Evolutionary conservation across 306 rosid species (phyloP), one percentile per base, ranked within the genome.

Genomic region (Mimosa pudica): DNA sequence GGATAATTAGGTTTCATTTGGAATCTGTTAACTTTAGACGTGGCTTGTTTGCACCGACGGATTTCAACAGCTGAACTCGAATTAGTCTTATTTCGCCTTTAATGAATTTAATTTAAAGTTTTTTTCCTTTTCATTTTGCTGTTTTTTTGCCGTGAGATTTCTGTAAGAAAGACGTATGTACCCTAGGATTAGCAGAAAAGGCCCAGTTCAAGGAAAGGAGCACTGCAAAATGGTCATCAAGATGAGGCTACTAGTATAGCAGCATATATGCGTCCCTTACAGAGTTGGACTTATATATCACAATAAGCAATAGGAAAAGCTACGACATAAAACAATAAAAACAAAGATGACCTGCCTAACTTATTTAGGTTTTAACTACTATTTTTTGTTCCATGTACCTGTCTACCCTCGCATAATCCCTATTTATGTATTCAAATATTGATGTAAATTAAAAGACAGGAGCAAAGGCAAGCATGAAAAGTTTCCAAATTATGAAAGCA

Each of bases 31-130:
- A 38, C 4, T 12, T n/a, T 5, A 47, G 51, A 84, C 85, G 87
- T 83, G 87, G 82, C 87, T 8, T 70, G 55, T 68, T 74, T 66
- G 18, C 30, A 66, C 81, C 82, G 84, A 55, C 35, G 36, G 79
- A 79, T 51, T 71, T 30, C 80, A 78, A 76, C 79, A 72, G 55
- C 66, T 74, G 71, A 54, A 64, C 76, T 55, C 30, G 60, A 86
- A 85, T 85, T 81, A 83, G 87, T 84, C 78, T 74, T 76, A 30
- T 55, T 47, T 52, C 46, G 70, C 80, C 82, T 78, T 55, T 71
- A 57, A n/a, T 8, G 32, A n/a, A 44, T 41, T 66, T 79, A 77
- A 81, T 71, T 81, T 75, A 81, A 47, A 0, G 9, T 47, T 47
- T 47, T 47, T 47, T 48, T 84, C 64, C 46, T 76, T 47, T 10